Base-by-base conservation (phyloP, 2,329 filamentous ascomycete species). In the Monilinia vaccinii-corymbosi region DNA sequence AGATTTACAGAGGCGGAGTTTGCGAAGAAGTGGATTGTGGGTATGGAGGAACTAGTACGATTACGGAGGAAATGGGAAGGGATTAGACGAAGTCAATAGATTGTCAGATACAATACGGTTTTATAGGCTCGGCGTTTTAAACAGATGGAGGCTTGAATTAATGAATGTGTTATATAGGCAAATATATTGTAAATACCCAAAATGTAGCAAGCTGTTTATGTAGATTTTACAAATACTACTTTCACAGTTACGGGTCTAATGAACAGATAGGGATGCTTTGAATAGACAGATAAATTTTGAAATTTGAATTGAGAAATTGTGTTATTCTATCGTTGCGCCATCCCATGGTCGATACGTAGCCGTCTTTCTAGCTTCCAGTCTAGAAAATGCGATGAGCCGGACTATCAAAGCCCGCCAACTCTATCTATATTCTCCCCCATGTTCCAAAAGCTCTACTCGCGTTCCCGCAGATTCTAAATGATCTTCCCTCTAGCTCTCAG, bases 1-100 rank as follows among this genome's bases (percentile, higher is more conserved):
- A 79, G 94, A 50, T 99, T 99, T 71, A 92, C 89, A 0, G 93
- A 97, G 70, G 85, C 88, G 67, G 88, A 87, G 61, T 99, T 99
- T 75, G 85, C 82, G 1, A 80, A 80, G 67, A 86, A 85, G 66
- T 99, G 94, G 93, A 74, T 89, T 47, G 73, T 74, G 34, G 83
- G 95, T 73, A 82, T 95, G 78, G 84, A 87, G 69, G 82, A 79
- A 68, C 77, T 97, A 62, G 82, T 97, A 38, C 45, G 23, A 5
- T 60, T 70, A 40, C 48, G 64, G 49, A 55, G 36, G 49, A 56
- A 56, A 34, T 56, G 53, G 52, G 49, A 60, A 16, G 28, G 44
- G 4, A 16, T 32, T 21, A 40, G 58, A 28, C 56, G 51, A 32
- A 53, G n/a, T 4, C 18, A 56, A 36, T 60, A 56, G 14, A 40